These are phyloP conservation scores for Macrotyloma uniflorum DNA, from an alignment of 306 rosid species.

Conservation along the genomic window DNA sequence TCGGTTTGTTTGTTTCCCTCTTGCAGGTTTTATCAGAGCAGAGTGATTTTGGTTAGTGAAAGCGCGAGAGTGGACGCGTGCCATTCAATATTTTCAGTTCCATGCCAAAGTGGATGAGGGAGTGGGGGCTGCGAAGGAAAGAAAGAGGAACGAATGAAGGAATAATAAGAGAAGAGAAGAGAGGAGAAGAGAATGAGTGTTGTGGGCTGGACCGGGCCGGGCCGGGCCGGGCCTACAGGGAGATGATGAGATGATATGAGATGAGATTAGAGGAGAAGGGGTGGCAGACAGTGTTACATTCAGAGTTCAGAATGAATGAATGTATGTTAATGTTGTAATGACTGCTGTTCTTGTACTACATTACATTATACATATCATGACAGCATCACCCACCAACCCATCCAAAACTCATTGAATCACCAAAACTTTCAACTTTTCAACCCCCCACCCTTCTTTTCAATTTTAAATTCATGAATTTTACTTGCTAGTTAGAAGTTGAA, in stretches of 20 bases:
- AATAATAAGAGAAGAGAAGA: no score
- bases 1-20: no score
- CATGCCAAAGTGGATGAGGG: neutral
- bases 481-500: conserved; percentile 36
- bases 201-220: no score
- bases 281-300: no score
- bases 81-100: neutral
- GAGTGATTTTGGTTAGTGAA: neutral
- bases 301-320: neutral
- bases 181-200: no score
- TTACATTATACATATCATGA: neutral
- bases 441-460: no score
- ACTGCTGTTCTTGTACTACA: conserved; percentile 49
- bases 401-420: conserved; percentile 33
- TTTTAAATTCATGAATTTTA: conserved; percentile 20
- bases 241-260: no score
- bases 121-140: neutral
- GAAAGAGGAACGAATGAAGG: no score
- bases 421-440: neutral
- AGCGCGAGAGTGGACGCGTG: neutral
- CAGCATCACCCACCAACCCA: conserved; percentile 19
- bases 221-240: no score
- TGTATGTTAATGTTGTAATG: conserved; percentile 54
- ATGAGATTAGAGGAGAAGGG: no score
- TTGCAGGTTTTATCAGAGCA: neutral